Percentiles rank a stretch among this genome's conserved stretches.
Conservation (phyloP, 1,139 yeast species). For the Yamadazyma blattariae region DNA sequence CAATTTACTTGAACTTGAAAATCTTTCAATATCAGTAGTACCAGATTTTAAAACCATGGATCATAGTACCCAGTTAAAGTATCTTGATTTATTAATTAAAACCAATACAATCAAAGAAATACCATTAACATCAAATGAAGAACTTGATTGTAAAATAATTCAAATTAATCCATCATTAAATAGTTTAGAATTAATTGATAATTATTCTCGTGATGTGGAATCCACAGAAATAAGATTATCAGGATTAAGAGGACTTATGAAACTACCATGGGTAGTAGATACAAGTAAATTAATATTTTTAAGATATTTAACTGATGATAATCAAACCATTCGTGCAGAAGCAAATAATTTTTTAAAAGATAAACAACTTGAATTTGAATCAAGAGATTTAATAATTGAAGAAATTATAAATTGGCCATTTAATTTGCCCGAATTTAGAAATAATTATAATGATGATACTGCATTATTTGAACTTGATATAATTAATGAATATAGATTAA, state of each 20-base stretch:
- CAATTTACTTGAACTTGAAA: not conserved
- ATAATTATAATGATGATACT: constrained; percentile 5
- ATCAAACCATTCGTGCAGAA: constrained; percentile 40
- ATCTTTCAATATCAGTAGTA: too few relatives aligned
- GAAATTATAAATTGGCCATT: constrained; percentile 1
- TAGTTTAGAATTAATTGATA: not conserved
- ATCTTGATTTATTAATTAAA: constrained; percentile 18
- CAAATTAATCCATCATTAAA: not conserved
- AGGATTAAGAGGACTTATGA: constrained; percentile 40
- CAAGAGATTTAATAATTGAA: not conserved
- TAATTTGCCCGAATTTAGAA: constrained; percentile 1
- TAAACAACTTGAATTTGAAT: not conserved
- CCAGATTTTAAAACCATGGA: constrained; percentile 1
- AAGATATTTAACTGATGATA: constrained; percentile 50
- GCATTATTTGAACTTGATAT: constrained; percentile 32
- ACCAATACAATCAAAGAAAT: constrained; percentile 9
- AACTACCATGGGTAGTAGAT: not conserved
- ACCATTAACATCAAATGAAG: constrained; percentile 27
- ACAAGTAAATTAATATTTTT: constrained; percentile 7
- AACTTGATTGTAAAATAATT: constrained; percentile 10
- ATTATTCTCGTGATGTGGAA: constrained; percentile 33
- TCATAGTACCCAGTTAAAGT: constrained; percentile 13
- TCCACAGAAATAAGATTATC: constrained; percentile 48
- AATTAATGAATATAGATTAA: constrained; percentile 20
- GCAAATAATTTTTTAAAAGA: not conserved